Evolutionary conservation across 768 basidiomycete species (phyloP).

Genomic region (Phlebiopsis flavidoalba): DNA sequence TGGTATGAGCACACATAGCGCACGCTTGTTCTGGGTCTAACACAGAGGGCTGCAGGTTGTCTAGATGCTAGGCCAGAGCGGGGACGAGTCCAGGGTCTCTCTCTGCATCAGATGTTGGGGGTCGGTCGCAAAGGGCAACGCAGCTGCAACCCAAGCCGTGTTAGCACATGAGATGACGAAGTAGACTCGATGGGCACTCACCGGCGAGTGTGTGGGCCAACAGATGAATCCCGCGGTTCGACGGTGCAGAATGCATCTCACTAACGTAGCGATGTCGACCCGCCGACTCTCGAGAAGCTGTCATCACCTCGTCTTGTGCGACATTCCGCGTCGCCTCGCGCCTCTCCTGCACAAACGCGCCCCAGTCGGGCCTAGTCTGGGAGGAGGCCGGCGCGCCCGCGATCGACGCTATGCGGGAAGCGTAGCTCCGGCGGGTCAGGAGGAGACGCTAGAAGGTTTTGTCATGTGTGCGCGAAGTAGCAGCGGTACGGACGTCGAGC

Average conservation of each 20-base stretch:
- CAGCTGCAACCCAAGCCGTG: slow-evolving; percentile 24
- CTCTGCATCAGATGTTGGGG: slow-evolving; percentile 61
- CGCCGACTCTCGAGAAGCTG: slow-evolving; percentile 24
- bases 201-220: slow-evolving; percentile 89
- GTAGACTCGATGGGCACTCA: slow-evolving; percentile 24
- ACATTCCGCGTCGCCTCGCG: slow-evolving; percentile 15
- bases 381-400: slow-evolving; percentile 15
- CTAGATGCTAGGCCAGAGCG: slow-evolving; percentile 49
- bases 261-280: no score
- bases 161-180: background rate
- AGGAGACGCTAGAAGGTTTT: slow-evolving; percentile 34
- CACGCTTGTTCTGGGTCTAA: slow-evolving; percentile 42
- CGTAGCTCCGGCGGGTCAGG: slow-evolving; percentile 48
- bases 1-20: no score
- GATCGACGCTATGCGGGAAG: slow-evolving; percentile 24
- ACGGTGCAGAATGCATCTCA: slow-evolving; percentile 65
- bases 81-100: slow-evolving; percentile 52
- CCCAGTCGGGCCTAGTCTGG: slow-evolving; percentile 14
- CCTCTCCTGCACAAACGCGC: slow-evolving; percentile 26
- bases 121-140: slow-evolving; percentile 63
- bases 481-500: slow-evolving; percentile 34
- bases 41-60: slow-evolving; percentile 67
- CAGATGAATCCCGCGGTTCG: slow-evolving; percentile 70
- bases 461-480: slow-evolving; percentile 55
- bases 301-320: slow-evolving; percentile 13